Evolutionary conservation across 371 early-diverging fungal genomes (phyloP), one percentile per base, ranked within the genome.

Genomic region (Dichotomocladium elegans): DNA sequence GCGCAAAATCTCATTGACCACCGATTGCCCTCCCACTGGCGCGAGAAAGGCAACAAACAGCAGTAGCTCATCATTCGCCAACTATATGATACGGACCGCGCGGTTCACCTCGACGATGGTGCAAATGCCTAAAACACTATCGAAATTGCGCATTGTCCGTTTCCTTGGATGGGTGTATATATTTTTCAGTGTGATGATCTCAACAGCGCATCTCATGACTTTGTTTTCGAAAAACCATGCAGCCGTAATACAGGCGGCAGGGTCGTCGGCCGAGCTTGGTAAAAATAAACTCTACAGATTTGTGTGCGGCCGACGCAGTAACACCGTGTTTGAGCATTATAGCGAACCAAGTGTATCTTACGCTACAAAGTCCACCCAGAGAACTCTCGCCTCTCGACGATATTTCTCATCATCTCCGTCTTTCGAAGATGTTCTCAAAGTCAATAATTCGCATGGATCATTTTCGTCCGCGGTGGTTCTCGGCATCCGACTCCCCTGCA

Each of bases 391-490:
- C 33, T 12, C 44, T 70, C 14, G 55, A 70, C 26, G 51, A 44
- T 3, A 26, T 70, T 0, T 46, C 51, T 3, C 49, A 63, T 27
- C 57, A 51, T 21, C 47, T 59, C 4, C 56, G 64, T 22, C 47
- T 66, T 17, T 58, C 61, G 1, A 70, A 70, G 51, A 63, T 70
- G 60, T 66, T 70, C 35, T 65, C 63, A 21, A 70, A 70, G 53
- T 66, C 70, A 0, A 37, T 47, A 11, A 41, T 56, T 2, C 60
- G 57, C 12, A 49, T 53, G 27, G 62, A 63, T 24, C 46, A 63
- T 17, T 51, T 70, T 19, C 66, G 66, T 3, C 70, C 70, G 19
- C 51, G 60, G 41, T 70, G 70, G 70, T 66, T 70, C 40, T 61
- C 63, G 8, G 58, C 62, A 0, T 42, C 63, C 8, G 47, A 40